Conservation (phyloP, 2,329 filamentous ascomycete genomes). For the Ceratocystis cacaofunesta region DNA sequence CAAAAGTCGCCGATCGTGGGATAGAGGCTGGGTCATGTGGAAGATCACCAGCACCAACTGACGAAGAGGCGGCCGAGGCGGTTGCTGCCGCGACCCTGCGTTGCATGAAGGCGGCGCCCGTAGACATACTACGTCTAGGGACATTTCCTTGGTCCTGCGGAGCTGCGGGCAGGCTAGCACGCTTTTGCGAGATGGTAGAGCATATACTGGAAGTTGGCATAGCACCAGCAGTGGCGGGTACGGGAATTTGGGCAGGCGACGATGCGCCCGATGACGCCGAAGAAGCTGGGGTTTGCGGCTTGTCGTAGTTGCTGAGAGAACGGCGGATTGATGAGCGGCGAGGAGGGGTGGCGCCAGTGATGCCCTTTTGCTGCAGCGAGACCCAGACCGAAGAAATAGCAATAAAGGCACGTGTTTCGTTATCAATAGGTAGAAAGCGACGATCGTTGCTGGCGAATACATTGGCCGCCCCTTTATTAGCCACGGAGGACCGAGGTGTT, state of each 20-base stretch:
- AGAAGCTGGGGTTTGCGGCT: neutral
- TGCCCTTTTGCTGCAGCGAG: slow-evolving; percentile 20
- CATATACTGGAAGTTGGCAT: neutral
- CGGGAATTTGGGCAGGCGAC: neutral
- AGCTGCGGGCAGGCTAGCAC: slow-evolving; percentile 6
- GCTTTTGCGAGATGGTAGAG: neutral
- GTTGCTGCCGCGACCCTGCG: slow-evolving; percentile 12
- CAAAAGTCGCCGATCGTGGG: neutral
- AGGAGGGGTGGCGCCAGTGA: slow-evolving; percentile 6
- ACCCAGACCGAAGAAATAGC: slow-evolving; percentile 21
- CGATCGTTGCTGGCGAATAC: slow-evolving; percentile 11
- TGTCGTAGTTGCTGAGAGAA: slow-evolving; percentile 3
- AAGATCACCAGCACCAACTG: neutral
- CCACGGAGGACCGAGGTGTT: slow-evolving; percentile 6
- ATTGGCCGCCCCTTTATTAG: neutral
- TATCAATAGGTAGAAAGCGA: slow-evolving; percentile 19
- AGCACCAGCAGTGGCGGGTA: neutral
- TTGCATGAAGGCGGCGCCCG: slow-evolving; percentile 21
- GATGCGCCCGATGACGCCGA: slow-evolving; percentile 5
- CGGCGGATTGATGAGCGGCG: slow-evolving; percentile 10
- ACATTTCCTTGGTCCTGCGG: neutral
- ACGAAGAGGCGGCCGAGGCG: neutral
- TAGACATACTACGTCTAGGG: slow-evolving; percentile 19
- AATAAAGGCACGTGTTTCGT: slow-evolving; percentile 19
- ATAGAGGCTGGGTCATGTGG: neutral